These are phyloP conservation scores for Solanum dulcamara DNA, from an alignment of 257 asterid genomes.

Conservation along the genomic window DNA sequence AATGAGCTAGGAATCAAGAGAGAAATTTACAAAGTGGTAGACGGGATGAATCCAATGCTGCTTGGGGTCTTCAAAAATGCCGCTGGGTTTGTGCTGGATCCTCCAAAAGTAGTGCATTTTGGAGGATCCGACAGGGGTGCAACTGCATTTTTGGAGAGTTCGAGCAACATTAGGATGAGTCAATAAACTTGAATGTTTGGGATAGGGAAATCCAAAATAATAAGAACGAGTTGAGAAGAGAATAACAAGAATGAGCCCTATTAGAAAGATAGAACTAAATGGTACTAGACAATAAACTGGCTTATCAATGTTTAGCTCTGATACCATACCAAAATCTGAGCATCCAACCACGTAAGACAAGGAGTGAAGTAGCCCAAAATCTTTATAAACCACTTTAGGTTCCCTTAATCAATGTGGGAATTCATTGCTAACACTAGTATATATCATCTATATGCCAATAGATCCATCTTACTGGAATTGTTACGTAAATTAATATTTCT, in stretches of 20 bases:
- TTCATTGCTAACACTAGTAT: neutral
- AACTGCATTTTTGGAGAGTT: neutral
- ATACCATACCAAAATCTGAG: neutral
- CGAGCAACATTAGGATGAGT: neutral
- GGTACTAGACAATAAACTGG: neutral
- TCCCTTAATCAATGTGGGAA: neutral
- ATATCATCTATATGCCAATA: neutral
- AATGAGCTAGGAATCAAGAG: neutral
- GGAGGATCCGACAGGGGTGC: neutral
- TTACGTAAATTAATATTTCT: neutral
- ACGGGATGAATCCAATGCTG: neutral
- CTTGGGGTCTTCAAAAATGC: neutral
- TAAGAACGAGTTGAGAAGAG: neutral
- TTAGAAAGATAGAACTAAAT: neutral
- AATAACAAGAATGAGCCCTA: neutral
- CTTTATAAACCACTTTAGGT: neutral
- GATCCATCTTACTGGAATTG: neutral
- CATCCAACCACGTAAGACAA: neutral
- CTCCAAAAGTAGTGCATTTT: neutral
- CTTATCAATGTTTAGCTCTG: neutral
- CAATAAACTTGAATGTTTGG: neutral
- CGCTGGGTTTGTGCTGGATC: neutral
- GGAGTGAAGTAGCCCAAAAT: neutral
- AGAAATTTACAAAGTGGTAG: neutral
- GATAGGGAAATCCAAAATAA: neutral